Conservation (phyloP, 495 filamentous ascomycete genomes). For the Aspergillus campestris region DNA sequence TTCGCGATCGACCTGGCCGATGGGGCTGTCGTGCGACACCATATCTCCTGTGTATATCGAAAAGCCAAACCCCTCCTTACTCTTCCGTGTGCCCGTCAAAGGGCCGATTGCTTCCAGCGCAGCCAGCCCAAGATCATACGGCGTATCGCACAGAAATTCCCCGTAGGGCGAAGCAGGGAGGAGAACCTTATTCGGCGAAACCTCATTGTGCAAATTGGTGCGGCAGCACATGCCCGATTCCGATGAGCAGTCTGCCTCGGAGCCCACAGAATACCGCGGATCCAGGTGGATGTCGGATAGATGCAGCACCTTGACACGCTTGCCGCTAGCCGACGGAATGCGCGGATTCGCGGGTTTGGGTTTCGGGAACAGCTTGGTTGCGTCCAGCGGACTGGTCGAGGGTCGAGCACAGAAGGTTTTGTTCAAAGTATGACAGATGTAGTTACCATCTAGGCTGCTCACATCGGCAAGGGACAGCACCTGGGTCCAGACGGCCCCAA, state of each 20-base stretch:
- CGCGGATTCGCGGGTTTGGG: conserved; percentile 40
- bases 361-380: conserved; percentile 43
- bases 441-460: conserved; percentile 45
- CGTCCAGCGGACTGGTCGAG: conserved; percentile 32
- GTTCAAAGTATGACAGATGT: conserved; percentile 47
- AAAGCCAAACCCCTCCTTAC: conserved; percentile 36
- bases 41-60: conserved; percentile 50
- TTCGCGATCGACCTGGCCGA: conserved; percentile 35
- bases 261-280: conserved; percentile 44
- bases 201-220: conserved; percentile 30
- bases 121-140: conserved; percentile 49
- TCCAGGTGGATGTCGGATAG: conserved; percentile 55
- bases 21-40: conserved; percentile 41
- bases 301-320: conserved; percentile 51
- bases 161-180: conserved; percentile 48
- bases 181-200: conserved; percentile 19
- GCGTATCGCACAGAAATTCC: conserved; percentile 48
- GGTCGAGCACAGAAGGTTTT: conserved; percentile 41
- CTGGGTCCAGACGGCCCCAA: conserved; percentile 51
- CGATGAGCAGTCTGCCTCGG: conserved; percentile 48
- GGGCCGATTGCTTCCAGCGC: conserved; percentile 49
- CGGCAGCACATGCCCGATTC: conserved; percentile 42
- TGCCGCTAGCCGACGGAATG: conserved; percentile 38
- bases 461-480: conserved; percentile 48
- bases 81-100: conserved; percentile 43